Conservation (phyloP, 2,329 filamentous ascomycete genomes). For the Ophiostoma tasmaniense region DNA sequence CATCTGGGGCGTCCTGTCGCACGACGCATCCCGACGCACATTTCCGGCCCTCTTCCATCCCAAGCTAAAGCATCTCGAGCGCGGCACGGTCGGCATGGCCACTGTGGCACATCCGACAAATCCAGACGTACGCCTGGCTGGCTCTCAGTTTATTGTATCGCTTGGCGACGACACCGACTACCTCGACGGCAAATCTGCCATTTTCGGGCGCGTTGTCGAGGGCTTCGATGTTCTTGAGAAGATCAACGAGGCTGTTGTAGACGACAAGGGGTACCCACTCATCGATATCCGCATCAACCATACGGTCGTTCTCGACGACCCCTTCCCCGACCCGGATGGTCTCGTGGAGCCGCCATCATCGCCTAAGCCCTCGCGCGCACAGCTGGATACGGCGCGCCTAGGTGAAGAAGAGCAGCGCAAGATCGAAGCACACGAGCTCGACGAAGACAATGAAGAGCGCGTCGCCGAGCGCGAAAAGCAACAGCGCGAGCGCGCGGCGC, state of each 20-base stretch:
- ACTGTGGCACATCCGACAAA: constrained; percentile 69
- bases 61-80: constrained; percentile 79
- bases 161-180: constrained; percentile 83
- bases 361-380: constrained; percentile 71
- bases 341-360: constrained; percentile 70
- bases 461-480: constrained; percentile 60
- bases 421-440: constrained; percentile 41
- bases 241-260: constrained; percentile 82
- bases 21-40: constrained; percentile 57
- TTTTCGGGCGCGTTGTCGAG: constrained; percentile 92
- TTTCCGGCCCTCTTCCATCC: constrained; percentile 79
- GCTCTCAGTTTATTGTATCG: constrained; percentile 89
- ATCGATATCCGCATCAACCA: constrained; percentile 94
- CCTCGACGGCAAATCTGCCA: constrained; percentile 84
- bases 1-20: constrained; percentile 78
- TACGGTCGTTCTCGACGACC: constrained; percentile 85
- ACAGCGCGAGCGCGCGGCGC: constrained; percentile 79
- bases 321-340: constrained; percentile 72
- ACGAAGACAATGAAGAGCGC: constrained; percentile 59
- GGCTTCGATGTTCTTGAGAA: constrained; percentile 91
- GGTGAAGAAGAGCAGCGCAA: constrained; percentile 73
- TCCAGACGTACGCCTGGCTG: constrained; percentile 72
- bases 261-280: constrained; percentile 75
- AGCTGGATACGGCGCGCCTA: constrained; percentile 85
- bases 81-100: constrained; percentile 96